Percentiles rank a stretch among this genome's conserved stretches.
Conservation (phyloP, 78 protist genomes). For the Carpediemonas membranifera region DNA sequence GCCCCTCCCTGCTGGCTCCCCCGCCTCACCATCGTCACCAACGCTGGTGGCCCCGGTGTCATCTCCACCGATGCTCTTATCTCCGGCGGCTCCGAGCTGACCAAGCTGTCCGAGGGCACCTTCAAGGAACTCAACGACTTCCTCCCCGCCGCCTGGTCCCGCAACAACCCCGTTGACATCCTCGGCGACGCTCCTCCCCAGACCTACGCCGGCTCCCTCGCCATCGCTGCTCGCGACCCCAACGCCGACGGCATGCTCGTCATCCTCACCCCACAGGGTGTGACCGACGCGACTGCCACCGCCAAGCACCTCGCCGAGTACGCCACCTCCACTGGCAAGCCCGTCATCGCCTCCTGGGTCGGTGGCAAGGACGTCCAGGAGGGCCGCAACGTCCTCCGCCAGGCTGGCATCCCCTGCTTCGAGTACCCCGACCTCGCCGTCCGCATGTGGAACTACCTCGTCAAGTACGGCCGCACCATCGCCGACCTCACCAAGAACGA, state of each 20-base stretch:
- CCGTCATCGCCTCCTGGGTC: slow-evolving; percentile 13
- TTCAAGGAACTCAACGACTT: slow-evolving; percentile 7
- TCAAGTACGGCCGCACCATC: not conserved
- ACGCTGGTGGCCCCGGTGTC: slow-evolving; percentile 43
- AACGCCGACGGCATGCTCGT: slow-evolving; percentile 14
- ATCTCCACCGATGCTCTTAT: slow-evolving; percentile 24
- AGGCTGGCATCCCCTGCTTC: slow-evolving; percentile 23
- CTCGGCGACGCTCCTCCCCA: slow-evolving; percentile 23
- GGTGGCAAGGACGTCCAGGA: slow-evolving; percentile 18
- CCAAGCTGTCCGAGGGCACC: not conserved
- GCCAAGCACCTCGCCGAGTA: not conserved
- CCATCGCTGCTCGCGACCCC: slow-evolving; percentile 1
- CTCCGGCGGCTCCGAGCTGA: slow-evolving; percentile 8
- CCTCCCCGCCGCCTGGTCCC: slow-evolving; percentile 39
- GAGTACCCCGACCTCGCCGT: slow-evolving; percentile 31
- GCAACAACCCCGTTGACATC: slow-evolving; percentile 35
- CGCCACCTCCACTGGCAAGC: not conserved
- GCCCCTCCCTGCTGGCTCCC: not conserved
- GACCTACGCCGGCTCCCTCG: slow-evolving; percentile 3
- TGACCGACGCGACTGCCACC: slow-evolving; percentile 38
- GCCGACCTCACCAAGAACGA: not conserved
- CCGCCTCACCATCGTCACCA: slow-evolving; percentile 22
- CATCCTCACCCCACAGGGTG: slow-evolving; percentile 35
- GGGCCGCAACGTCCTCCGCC: slow-evolving; percentile 3
- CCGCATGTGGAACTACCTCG: slow-evolving; percentile 11